phyloP scores from a whole-genome alignment of 345 rosid species.

The Aurinia saxatilis region DNA sequence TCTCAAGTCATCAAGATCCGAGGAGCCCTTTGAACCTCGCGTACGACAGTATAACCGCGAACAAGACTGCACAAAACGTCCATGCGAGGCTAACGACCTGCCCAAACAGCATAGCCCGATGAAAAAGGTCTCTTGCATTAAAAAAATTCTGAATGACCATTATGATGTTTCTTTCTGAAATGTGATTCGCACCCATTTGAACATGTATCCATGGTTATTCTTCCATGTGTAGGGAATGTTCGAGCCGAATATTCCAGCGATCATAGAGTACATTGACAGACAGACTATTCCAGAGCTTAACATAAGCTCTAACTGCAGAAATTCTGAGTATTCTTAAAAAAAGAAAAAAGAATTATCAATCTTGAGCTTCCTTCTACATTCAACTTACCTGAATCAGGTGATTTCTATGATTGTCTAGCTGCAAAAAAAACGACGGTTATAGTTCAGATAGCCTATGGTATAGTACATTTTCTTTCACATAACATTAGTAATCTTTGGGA shows the following conservation, averaged over 20 bases:
- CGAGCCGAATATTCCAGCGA: slow-evolving; percentile 80
- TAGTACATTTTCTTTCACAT: background rate
- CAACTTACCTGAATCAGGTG: slow-evolving; percentile 92
- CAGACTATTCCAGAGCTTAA: slow-evolving; percentile 63
- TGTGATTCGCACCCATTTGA: slow-evolving; percentile 58
- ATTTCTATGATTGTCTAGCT: slow-evolving; percentile 93
- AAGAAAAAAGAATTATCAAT: background rate
- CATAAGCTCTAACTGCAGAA: slow-evolving; percentile 65
- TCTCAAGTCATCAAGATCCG: slow-evolving; percentile 40
- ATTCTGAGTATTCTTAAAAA: background rate
- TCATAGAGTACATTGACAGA: slow-evolving; percentile 54
- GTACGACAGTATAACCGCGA: slow-evolving; percentile 54
- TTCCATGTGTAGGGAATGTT: slow-evolving; percentile 90
- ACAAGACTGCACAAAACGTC: slow-evolving; percentile 31
- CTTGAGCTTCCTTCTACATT: background rate
- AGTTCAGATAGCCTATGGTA: background rate
- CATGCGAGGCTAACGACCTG: slow-evolving; percentile 65
- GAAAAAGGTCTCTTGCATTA: background rate
- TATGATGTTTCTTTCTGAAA: background rate
- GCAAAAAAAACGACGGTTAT: background rate
- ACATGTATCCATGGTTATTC: slow-evolving; percentile 49
- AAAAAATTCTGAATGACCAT: too few relatives aligned
- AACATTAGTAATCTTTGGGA: background rate
- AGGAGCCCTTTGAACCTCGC: slow-evolving; percentile 73
- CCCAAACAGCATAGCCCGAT: background rate